These are phyloP conservation scores for Phaeodactylum tricornutum DNA, from an alignment of 108 stramenopile genomes.

Conservation along the genomic window DNA sequence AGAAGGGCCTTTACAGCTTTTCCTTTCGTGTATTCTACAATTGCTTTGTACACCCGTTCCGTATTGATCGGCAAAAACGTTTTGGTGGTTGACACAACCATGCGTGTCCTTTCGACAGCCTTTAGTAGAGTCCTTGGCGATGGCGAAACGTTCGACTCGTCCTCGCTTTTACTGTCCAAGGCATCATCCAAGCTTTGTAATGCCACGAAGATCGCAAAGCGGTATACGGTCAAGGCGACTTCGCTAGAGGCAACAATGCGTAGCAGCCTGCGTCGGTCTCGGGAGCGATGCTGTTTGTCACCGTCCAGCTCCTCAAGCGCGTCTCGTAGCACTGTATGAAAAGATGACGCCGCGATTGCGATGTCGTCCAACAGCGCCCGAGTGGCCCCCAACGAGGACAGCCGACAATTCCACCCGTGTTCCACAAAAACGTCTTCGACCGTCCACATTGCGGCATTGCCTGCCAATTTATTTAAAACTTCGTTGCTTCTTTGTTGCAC, in stretches of 20 bases:
- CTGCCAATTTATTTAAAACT: background rate
- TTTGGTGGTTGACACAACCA: constrained; percentile 23
- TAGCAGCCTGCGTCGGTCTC: constrained; percentile 5
- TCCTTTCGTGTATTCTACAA: constrained; percentile 17
- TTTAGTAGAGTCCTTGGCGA: constrained; percentile 3
- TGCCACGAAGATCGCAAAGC: constrained; percentile 3
- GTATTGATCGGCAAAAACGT: constrained; percentile 12
- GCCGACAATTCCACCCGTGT: constrained; percentile 14
- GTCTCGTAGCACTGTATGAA: background rate
- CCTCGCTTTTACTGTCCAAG: constrained; percentile 6
- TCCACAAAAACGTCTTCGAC: constrained; percentile 20
- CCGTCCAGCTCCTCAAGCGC: constrained; percentile 6
- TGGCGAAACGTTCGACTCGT: background rate
- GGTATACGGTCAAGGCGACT: constrained; percentile 6
- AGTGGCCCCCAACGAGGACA: constrained; percentile 19
- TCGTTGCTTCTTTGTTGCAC: background rate
- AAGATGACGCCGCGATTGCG: constrained; percentile 9
- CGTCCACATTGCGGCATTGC: background rate
- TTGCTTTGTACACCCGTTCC: constrained; percentile 24
- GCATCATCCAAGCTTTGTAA: background rate
- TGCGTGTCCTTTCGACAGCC: constrained; percentile 29
- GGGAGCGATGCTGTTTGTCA: background rate
- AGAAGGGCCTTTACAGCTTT: constrained; percentile 13
- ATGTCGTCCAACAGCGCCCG: constrained; percentile 29
- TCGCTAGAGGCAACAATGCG: constrained; percentile 9